phyloP scores from a whole-genome alignment of 495 filamentous ascomycete species.

The Emericellopsis terricola region DNA sequence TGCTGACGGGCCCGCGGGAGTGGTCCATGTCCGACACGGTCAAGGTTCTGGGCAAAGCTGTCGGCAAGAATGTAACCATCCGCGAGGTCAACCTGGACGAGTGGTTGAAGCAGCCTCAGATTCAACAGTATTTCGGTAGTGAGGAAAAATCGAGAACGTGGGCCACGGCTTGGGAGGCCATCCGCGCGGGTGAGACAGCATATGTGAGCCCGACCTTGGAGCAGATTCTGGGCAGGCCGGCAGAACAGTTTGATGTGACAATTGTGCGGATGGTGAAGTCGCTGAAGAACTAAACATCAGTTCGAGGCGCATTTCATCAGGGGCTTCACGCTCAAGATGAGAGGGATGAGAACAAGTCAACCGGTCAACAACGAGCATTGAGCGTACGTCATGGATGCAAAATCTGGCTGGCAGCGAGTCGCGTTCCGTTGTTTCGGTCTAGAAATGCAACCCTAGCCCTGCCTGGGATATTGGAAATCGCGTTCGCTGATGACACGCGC shows the following conservation, averaged over 20 bases:
- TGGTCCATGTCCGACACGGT: slow-evolving; percentile 23
- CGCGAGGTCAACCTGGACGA: slow-evolving; percentile 21
- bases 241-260: slow-evolving; percentile 9
- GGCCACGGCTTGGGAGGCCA: slow-evolving; percentile 25
- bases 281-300: too few relatives aligned
- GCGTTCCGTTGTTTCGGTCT: too few relatives aligned
- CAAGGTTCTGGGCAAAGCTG: slow-evolving; percentile 13
- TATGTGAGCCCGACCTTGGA: slow-evolving; percentile 13
- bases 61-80: slow-evolving; percentile 14
- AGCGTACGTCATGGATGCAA: too few relatives aligned
- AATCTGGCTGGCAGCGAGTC: too few relatives aligned
- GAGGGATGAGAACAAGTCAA: too few relatives aligned
- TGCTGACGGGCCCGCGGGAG: slow-evolving; percentile 21
- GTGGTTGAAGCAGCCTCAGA: slow-evolving; percentile 16
- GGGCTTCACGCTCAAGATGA: too few relatives aligned
- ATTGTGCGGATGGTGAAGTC: too few relatives aligned
- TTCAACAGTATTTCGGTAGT: slow-evolving; percentile 6
- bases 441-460: too few relatives aligned
- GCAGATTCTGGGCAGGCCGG: slow-evolving; percentile 20
- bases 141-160: slow-evolving; percentile 10
- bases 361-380: too few relatives aligned
- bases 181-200: slow-evolving; percentile 22
- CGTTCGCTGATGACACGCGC: too few relatives aligned
- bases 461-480: too few relatives aligned
- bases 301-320: too few relatives aligned